phyloP scores from a whole-genome alignment of 2,329 filamentous ascomycete genomes.

The Nothomitra cinnamomea region DNA sequence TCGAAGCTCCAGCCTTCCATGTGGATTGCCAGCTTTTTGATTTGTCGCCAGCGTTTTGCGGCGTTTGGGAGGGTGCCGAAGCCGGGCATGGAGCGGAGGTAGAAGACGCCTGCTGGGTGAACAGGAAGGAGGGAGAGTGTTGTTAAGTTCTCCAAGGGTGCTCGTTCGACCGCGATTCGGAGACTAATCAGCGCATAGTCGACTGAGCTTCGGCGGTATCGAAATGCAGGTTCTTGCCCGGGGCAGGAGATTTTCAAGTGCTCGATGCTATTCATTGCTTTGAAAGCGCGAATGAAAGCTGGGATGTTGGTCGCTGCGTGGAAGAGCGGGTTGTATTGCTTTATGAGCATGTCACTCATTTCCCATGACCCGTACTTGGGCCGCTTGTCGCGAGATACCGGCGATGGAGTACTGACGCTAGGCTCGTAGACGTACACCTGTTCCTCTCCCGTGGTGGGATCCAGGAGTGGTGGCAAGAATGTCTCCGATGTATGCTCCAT shows the following conservation, averaged over 20 bases:
- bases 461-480: constrained; percentile 69
- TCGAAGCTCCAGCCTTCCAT: constrained; percentile 54
- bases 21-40: constrained; percentile 53
- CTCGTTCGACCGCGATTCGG: constrained; percentile 64
- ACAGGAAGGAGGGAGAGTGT: constrained; percentile 57
- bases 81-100: constrained; percentile 57
- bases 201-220: constrained; percentile 60
- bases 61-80: constrained; percentile 61
- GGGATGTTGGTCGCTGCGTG: constrained; percentile 78
- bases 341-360: constrained; percentile 63
- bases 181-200: constrained; percentile 82
- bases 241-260: constrained; percentile 66
- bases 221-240: constrained; percentile 48
- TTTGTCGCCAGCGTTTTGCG: constrained; percentile 58
- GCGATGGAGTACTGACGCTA: constrained; percentile 42
- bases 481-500: constrained; percentile 63
- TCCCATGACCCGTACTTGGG: constrained; percentile 64
- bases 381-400: constrained; percentile 31
- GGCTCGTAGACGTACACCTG: constrained; percentile 70
- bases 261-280: constrained; percentile 47
- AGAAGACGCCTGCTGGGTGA: constrained; percentile 59
- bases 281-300: constrained; percentile 63
- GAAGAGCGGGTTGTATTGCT: constrained; percentile 78
- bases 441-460: constrained; percentile 60
- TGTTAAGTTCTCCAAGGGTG: constrained; percentile 45